phyloP scores from a whole-genome alignment of 352 stramenopile genomes.

The Phytophthora pseudosyringae region DNA sequence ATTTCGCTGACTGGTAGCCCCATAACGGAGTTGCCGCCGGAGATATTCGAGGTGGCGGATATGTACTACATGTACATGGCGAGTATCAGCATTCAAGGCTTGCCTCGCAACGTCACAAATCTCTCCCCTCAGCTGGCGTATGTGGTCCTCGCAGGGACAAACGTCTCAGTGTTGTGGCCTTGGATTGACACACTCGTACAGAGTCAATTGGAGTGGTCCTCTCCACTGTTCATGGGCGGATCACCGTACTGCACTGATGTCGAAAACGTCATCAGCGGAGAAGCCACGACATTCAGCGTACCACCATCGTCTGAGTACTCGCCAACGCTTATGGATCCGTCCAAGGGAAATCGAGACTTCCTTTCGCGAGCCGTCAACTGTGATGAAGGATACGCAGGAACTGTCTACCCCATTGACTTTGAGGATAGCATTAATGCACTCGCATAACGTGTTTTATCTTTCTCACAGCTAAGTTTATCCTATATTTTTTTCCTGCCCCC shows the following conservation, averaged over 20 bases:
- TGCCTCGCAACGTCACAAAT: slow-evolving; percentile 31
- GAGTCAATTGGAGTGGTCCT: background rate
- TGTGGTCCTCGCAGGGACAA: slow-evolving; percentile 14
- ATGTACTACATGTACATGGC: slow-evolving; percentile 28
- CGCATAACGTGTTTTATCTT: background rate
- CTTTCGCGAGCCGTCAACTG: slow-evolving; percentile 11
- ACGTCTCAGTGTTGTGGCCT: slow-evolving; percentile 29
- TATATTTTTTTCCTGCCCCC: too few relatives aligned
- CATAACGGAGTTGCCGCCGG: slow-evolving; percentile 27
- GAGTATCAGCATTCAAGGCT: slow-evolving; percentile 15
- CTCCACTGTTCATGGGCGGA: slow-evolving; percentile 6
- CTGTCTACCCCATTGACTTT: slow-evolving; percentile 14
- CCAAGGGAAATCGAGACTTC: slow-evolving; percentile 10
- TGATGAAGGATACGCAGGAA: background rate
- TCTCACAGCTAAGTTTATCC: too few relatives aligned
- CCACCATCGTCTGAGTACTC: slow-evolving; percentile 17
- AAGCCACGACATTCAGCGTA: slow-evolving; percentile 12
- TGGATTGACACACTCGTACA: slow-evolving; percentile 28
- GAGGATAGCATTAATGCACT: slow-evolving; percentile 24
- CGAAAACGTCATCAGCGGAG: slow-evolving; percentile 11
- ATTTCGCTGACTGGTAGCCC: slow-evolving; percentile 39
- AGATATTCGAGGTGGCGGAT: slow-evolving; percentile 26
- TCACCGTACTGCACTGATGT: slow-evolving; percentile 21
- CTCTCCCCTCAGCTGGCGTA: slow-evolving; percentile 13
- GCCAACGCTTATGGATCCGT: slow-evolving; percentile 18